Evolutionary conservation across 2,329 filamentous ascomycete genomes (phyloP), one percentile per base, ranked within the genome.

Genomic region (Ploettnerulaceae sp.): DNA sequence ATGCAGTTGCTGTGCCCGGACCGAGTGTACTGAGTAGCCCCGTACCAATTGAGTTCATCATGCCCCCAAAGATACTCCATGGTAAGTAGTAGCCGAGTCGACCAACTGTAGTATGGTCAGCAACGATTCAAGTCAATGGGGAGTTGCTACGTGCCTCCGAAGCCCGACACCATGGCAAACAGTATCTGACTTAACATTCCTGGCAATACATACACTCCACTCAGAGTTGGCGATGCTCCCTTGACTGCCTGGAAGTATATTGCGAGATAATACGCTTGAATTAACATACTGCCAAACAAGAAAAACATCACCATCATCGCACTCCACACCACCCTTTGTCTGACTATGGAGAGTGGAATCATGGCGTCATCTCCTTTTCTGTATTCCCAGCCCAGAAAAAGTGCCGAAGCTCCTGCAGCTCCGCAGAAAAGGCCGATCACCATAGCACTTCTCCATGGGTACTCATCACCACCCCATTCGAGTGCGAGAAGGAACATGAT

Each of bases 221-320:
- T 67, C 42, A 59, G 39, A 2, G 60, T 62, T 3, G 69, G 64
- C 26, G 51, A 56, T 32, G 61, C 58, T 9, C 62, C 64, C 44
- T 63, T 66, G 47, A 75, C 66, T 22, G 67, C 64, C 61, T 76
- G 71, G 58, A 76, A 74, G 62, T 71, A 75, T 46, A 74, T 64
- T 2, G 73, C 69, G 6, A 74, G 58, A 45, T 72, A 73, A 57
- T 69, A 72, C 39, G 80, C 17, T 2, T 29, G 15, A 3, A 28
- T 37, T 3, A 58, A 21, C 34, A 54, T 26, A 12, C 14, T 32
- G 6, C 48, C 54, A 20, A 52, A 48, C 14, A 51, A 50, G 34
- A 55, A 57, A 8, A 42, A 36, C 6, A 47, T 52, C 18, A 35
- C 20, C 5, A 58, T 2, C 7, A 45, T 53, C 20, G 51, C 49